Evolutionary conservation across 192 early-diverging fungal species (phyloP).

Genomic region (Phlyctochytrium arcticum): DNA sequence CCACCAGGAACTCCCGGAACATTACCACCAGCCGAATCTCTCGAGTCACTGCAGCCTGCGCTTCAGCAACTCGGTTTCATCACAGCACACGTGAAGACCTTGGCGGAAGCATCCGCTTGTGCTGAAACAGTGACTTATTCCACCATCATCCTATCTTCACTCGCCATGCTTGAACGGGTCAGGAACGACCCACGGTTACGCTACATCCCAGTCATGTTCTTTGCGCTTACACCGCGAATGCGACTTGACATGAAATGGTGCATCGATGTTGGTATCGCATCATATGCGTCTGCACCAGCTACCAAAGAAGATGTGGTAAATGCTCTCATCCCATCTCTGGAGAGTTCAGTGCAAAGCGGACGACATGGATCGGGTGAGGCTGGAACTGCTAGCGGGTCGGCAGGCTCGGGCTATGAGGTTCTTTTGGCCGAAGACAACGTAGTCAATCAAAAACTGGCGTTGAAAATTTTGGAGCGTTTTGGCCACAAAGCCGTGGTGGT

Average conservation of each 20-base stretch:
- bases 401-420: conserved; percentile 52
- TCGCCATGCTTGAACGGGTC: conserved; percentile 10
- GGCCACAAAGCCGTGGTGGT: conserved; percentile 75
- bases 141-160: conserved; percentile 20
- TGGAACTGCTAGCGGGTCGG: conserved; percentile 35
- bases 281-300: conserved; percentile 65
- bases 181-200: conserved; percentile 40
- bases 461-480: conserved; percentile 35
- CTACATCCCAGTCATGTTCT: conserved; percentile 72
- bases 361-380: not conserved
- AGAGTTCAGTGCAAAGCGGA: conserved; percentile 50
- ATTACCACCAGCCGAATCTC: not conserved
- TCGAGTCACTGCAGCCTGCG: conserved; percentile 1
- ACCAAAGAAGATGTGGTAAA: conserved; percentile 60
- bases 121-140: conserved; percentile 19
- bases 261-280: conserved; percentile 49
- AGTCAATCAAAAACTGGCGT: conserved; percentile 70
- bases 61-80: not conserved
- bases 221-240: conserved; percentile 46
- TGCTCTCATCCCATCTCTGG: conserved; percentile 68
- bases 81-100: conserved; percentile 4
- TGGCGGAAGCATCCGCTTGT: not conserved
- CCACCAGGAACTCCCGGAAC: not conserved
- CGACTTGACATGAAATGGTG: conserved; percentile 65
- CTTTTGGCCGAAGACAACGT: conserved; percentile 82